These are phyloP conservation scores for Penicillium brevicompactum DNA, from an alignment of 2,329 filamentous ascomycete species.

Conservation along the genomic window DNA sequence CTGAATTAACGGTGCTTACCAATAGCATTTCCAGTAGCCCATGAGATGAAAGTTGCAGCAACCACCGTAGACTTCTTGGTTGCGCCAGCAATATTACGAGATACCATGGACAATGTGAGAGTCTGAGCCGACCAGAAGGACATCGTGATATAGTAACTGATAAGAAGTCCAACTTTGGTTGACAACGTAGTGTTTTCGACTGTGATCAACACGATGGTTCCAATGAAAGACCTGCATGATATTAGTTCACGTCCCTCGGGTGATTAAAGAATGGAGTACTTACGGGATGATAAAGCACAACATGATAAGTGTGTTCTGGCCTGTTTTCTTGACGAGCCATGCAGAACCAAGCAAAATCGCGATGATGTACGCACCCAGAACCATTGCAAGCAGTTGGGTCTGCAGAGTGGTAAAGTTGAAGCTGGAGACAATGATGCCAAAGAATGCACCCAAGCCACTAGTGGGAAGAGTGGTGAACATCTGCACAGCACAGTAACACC, in stretches of 20 bases:
- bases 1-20: not conserved
- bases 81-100: conserved; percentile 70
- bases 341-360: conserved; percentile 66
- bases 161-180: conserved; percentile 67
- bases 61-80: conserved; percentile 72
- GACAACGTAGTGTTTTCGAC: conserved; percentile 60
- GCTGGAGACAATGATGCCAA: conserved; percentile 71
- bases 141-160: conserved; percentile 75
- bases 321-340: conserved; percentile 67
- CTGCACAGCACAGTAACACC: conserved; percentile 65
- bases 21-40: conserved; percentile 69
- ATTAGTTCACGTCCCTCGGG: not conserved
- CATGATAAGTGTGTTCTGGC: conserved; percentile 70
- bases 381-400: conserved; percentile 72
- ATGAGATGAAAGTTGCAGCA: conserved; percentile 70
- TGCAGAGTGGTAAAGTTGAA: conserved; percentile 67
- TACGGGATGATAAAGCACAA: conserved; percentile 65
- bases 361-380: conserved; percentile 73
- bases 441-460: conserved; percentile 70
- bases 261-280: conserved; percentile 28
- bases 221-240: conserved; percentile 62
- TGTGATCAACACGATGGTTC: conserved; percentile 72
- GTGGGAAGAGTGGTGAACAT: conserved; percentile 74
- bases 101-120: conserved; percentile 66
- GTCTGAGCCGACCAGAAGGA: conserved; percentile 78